These are phyloP conservation scores for Aspergillus melleus DNA, from an alignment of 2,329 filamentous ascomycete species.

Conservation along the genomic window DNA sequence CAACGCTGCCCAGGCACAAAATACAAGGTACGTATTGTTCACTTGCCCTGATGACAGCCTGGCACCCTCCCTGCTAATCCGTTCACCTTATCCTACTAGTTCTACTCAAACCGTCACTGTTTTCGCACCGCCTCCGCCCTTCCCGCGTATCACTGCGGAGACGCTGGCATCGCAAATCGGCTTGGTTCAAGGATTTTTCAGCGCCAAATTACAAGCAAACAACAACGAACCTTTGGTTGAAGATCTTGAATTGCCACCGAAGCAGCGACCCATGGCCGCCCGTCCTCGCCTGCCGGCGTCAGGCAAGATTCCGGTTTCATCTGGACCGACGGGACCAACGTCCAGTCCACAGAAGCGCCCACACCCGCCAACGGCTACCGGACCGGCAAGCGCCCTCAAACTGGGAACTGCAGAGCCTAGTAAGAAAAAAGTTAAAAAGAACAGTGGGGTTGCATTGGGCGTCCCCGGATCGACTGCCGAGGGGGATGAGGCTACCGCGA, in stretches of 20 bases:
- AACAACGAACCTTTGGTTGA: conserved; percentile 80
- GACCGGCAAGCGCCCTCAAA: conserved; percentile 27
- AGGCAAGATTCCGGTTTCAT: conserved; percentile 44
- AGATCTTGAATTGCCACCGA: conserved; percentile 90
- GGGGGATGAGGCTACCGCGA: conserved; percentile 24
- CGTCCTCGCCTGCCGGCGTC: conserved; percentile 47
- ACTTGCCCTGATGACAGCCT: background rate
- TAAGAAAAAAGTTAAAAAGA: conserved; percentile 47
- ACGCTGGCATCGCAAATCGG: conserved; percentile 79
- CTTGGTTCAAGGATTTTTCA: conserved; percentile 87
- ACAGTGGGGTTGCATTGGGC: conserved; percentile 33
- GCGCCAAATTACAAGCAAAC: conserved; percentile 82
- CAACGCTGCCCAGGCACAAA: conserved; percentile 78
- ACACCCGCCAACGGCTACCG: conserved; percentile 27
- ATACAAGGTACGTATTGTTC: conserved; percentile 51
- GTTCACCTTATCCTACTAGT: conserved; percentile 15
- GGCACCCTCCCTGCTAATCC: conserved; percentile 9
- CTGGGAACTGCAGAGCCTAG: conserved; percentile 34
- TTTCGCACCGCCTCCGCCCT: conserved; percentile 65
- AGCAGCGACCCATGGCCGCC: conserved; percentile 65
- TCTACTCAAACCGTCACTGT: conserved; percentile 54
- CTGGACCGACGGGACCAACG: conserved; percentile 31
- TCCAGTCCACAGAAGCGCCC: conserved; percentile 45
- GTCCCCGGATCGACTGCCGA: conserved; percentile 26
- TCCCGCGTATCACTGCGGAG: conserved; percentile 76